These are phyloP conservation scores for Penicillium herquei DNA, from an alignment of 495 filamentous ascomycete genomes.

Conservation along the genomic window DNA sequence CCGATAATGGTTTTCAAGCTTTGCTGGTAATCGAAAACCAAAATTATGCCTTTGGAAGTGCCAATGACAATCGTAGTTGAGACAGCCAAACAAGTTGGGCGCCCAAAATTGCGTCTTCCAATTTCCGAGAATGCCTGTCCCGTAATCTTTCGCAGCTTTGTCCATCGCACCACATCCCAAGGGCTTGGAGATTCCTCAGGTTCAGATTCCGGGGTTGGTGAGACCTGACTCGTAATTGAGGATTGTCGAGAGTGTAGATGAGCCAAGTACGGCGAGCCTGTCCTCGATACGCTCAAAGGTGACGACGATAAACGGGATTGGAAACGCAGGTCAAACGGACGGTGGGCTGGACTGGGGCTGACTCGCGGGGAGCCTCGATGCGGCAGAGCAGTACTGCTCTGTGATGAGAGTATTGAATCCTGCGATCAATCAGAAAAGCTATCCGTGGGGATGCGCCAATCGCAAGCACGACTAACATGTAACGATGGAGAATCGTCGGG, in stretches of 20 bases:
- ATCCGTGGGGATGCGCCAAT: neutral
- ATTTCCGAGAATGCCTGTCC: slow-evolving; percentile 91
- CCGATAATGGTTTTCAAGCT: slow-evolving; percentile 91
- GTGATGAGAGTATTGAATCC: slow-evolving; percentile 81
- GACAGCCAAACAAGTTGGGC: slow-evolving; percentile 85
- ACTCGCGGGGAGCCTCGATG: slow-evolving; percentile 47
- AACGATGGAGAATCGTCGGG: slow-evolving; percentile 90
- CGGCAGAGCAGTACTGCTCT: slow-evolving; percentile 60
- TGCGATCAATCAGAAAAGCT: slow-evolving; percentile 39
- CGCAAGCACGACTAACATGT: slow-evolving; percentile 58
- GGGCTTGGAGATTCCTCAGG: slow-evolving; percentile 66
- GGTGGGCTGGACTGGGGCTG: slow-evolving; percentile 74
- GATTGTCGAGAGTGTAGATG: slow-evolving; percentile 72
- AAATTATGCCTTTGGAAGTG: slow-evolving; percentile 87
- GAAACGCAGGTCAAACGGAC: slow-evolving; percentile 93
- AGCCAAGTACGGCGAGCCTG: slow-evolving; percentile 77
- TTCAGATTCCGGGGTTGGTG: slow-evolving; percentile 52
- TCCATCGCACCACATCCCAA: slow-evolving; percentile 98
- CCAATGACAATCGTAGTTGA: slow-evolving; percentile 88
- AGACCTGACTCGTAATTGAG: slow-evolving; percentile 60
- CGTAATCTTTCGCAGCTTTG: slow-evolving; percentile 84
- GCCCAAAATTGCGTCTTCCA: slow-evolving; percentile 88
- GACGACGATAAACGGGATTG: slow-evolving; percentile 76
- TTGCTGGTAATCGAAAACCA: slow-evolving; percentile 97
- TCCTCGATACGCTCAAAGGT: slow-evolving; percentile 57